Percentiles rank a stretch among this genome's conserved stretches.
Conservation (phyloP, 2,329 filamentous ascomycete genomes). For the Lachnellula subtilissima region DNA sequence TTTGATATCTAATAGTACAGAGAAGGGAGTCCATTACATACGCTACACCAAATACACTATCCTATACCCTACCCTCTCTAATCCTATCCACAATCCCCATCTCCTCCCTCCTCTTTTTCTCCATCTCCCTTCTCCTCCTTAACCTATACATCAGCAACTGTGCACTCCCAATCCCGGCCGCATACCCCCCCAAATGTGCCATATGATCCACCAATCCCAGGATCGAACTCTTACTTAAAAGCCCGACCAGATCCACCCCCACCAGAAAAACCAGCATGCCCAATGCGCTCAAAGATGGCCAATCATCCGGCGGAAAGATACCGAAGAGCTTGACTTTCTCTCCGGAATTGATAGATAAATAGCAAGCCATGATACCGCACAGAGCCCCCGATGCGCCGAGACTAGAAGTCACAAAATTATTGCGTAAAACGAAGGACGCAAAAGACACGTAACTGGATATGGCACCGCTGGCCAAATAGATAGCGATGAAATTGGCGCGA, state of each 20-base stretch:
- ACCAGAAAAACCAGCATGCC: constrained; percentile 48
- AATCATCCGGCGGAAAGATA: constrained; percentile 47
- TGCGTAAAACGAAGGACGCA: constrained; percentile 34
- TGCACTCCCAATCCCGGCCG: constrained; percentile 27
- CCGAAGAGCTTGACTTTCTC: constrained; percentile 55
- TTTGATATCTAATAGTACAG: not conserved
- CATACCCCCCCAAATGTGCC: constrained; percentile 35
- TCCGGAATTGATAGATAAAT: constrained; percentile 53
- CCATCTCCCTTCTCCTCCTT: constrained; percentile 19
- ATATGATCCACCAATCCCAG: constrained; percentile 30
- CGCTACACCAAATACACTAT: not conserved
- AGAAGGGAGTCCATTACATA: not conserved
- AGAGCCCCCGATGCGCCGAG: constrained; percentile 65
- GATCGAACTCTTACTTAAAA: not conserved
- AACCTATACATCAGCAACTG: constrained; percentile 22
- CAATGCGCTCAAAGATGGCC: constrained; percentile 49
- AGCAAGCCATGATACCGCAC: constrained; percentile 56
- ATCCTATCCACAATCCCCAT: constrained; percentile 17
- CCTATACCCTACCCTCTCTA: constrained; percentile 13
- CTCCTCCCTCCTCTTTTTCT: constrained; percentile 21
- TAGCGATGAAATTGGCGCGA: constrained; percentile 62
- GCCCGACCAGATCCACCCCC: constrained; percentile 42
- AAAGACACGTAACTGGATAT: constrained; percentile 57
- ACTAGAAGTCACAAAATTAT: constrained; percentile 42
- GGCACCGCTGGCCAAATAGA: constrained; percentile 57